Evolutionary conservation across 108 stramenopile genomes (phyloP), one percentile per base, ranked within the genome.

Genomic region (Pseudonitzschia pungens): DNA sequence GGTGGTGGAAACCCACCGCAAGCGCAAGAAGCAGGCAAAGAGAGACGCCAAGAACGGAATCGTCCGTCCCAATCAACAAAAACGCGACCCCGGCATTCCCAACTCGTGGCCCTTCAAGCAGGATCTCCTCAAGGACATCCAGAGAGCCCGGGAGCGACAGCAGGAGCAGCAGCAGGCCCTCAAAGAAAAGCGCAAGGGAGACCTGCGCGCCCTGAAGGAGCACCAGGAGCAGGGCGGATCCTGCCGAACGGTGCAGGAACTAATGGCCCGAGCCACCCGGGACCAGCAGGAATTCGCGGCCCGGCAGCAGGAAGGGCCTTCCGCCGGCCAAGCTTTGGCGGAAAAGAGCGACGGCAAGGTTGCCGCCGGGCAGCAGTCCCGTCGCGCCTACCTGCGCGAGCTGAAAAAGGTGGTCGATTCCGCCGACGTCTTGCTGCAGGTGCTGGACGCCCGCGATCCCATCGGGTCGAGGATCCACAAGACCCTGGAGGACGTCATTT

Each of bases 41-140:
- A 85, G 91, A 66, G 94, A 94, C 79, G 83, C 84, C 16, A 85
- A 84, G 64, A 74, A 82, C 55, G 87, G 85, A 8, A 82, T 83
- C 50, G 80, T 84, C 68, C 74, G 79, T 59, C 81, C 81, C 40
- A 75, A 84, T 53, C 88, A 91, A 72, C 80, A 87, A 72, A 91
- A 92, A 78, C 97, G 93, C 70, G 99, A 99, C 81, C 97, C 97
- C 1, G 98, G 98, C 18, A 98, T 99, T 76, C 99, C 99, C 59
- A 99, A 99, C 77, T 92, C 95, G 15, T 95, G 97, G 93, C 99
- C 99, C 7, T 98, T 98, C 85, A 99, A 99, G 77, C 96, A 96
- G 71, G 93, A 98, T 75, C 80, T 99, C 57, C 69, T 97, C 21
- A 91, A 94, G 73, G 90, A 92, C 52, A 93, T 96, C 44, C 83